Evolutionary conservation across 108 stramenopile species (phyloP).

Genomic region (Skeletonema grethae): DNA sequence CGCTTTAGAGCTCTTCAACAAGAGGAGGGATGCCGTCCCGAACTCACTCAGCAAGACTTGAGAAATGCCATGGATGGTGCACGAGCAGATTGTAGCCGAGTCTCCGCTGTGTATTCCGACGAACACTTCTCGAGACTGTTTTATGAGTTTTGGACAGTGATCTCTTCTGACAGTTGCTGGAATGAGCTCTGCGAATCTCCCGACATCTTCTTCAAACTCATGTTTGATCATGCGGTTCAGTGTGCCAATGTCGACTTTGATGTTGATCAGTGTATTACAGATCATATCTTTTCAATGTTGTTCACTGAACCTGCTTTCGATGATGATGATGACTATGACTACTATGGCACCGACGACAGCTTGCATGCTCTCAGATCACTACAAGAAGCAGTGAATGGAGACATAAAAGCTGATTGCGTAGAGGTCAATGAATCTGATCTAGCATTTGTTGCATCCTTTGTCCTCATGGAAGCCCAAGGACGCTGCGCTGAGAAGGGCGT

Average conservation of each 20-base stretch:
- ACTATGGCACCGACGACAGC: background rate
- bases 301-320: background rate
- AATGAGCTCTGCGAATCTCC: background rate
- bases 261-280: constrained; percentile 25
- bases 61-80: background rate
- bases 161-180: background rate
- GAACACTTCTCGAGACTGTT: background rate
- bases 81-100: background rate
- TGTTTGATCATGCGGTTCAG: background rate
- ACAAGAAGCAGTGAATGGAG: background rate
- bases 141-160: background rate
- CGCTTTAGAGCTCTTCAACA: background rate
- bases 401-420: background rate
- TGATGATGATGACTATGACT: background rate
- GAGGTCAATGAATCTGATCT: background rate
- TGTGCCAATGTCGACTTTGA: constrained; percentile 28
- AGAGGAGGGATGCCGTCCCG: background rate
- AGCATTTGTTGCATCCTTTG: background rate
- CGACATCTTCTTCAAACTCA: background rate
- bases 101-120: background rate
- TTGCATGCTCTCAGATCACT: background rate
- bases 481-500: constrained; percentile 15
- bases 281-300: constrained; percentile 8
- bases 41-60: background rate
- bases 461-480: constrained; percentile 15